Conservation (phyloP, 1,284 basidiomycete species). For the Fomes fomentarius region DNA sequence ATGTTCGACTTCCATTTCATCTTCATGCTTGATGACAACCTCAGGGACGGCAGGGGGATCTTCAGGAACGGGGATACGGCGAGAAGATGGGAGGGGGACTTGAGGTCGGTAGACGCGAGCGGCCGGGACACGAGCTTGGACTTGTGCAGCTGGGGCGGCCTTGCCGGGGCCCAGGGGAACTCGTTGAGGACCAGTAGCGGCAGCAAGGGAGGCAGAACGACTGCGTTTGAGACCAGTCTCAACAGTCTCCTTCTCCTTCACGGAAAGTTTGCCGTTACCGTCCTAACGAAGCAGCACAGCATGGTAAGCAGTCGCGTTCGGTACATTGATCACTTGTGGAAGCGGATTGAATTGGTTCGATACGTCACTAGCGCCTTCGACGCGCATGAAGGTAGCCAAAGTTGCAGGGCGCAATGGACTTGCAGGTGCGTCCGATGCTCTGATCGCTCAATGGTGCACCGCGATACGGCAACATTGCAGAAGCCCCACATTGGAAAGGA, state of each 20-base stretch:
- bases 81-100: slow-evolving; percentile 27
- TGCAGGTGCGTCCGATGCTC: background rate
- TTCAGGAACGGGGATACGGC: slow-evolving; percentile 41
- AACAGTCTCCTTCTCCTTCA: slow-evolving; percentile 52
- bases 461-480: background rate
- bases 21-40: slow-evolving; percentile 39
- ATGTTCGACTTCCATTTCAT: slow-evolving; percentile 66
- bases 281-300: slow-evolving; percentile 12
- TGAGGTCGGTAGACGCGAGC: slow-evolving; percentile 29
- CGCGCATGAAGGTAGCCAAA: background rate
- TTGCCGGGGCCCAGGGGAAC: slow-evolving; percentile 64
- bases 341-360: background rate
- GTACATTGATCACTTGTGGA: background rate
- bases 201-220: slow-evolving; percentile 62
- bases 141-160: slow-evolving; percentile 37
- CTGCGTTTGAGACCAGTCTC: slow-evolving; percentile 64
- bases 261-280: slow-evolving; percentile 39
- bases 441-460: slow-evolving; percentile 5
- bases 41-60: slow-evolving; percentile 42
- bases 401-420: background rate
- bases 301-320: slow-evolving; percentile 15
- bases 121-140: slow-evolving; percentile 43
- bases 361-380: no score
- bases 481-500: slow-evolving; percentile 3
- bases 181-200: slow-evolving; percentile 61